Percentiles rank a stretch among this genome's conserved stretches.
These are phyloP conservation scores for Candida frijolesensis DNA, from an alignment of 1,139 yeast genomes.

Conservation along the genomic window DNA sequence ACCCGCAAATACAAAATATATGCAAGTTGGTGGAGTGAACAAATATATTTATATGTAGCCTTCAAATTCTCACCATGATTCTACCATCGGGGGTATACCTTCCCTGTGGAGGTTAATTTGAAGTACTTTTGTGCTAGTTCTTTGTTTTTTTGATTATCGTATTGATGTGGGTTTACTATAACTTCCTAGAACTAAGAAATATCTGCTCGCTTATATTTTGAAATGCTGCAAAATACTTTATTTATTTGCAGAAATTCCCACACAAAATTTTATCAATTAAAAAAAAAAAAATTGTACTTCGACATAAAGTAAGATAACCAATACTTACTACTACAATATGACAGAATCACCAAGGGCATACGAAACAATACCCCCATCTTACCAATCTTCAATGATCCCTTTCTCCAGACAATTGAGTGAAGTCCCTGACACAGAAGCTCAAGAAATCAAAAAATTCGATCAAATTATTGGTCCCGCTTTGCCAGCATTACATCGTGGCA, in stretches of 20 bases:
- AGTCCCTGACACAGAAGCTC: constrained; percentile 3
- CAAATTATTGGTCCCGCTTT: constrained; percentile 5
- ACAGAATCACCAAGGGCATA: neutral
- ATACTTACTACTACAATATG: neutral
- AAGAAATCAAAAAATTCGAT: neutral
- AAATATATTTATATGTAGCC: neutral
- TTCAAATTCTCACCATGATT: too few species aligned
- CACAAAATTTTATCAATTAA: neutral
- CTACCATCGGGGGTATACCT: neutral
- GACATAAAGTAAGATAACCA: neutral
- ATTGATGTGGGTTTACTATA: neutral
- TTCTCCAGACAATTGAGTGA: constrained; percentile 4
- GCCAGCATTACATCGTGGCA: constrained; percentile 7
- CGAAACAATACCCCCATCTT: constrained; percentile 4
- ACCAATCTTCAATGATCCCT: constrained; percentile 5
- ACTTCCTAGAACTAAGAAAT: neutral
- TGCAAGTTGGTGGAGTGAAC: neutral
- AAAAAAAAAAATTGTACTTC: neutral
- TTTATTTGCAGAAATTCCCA: neutral
- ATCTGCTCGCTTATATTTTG: neutral
- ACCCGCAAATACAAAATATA: neutral
- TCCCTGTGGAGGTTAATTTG: neutral
- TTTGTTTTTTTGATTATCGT: neutral
- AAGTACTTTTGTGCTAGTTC: too few species aligned
- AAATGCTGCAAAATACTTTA: neutral